These are phyloP conservation scores for Collariella sp. DNA, from an alignment of 495 filamentous ascomycete genomes.

Conservation along the genomic window DNA sequence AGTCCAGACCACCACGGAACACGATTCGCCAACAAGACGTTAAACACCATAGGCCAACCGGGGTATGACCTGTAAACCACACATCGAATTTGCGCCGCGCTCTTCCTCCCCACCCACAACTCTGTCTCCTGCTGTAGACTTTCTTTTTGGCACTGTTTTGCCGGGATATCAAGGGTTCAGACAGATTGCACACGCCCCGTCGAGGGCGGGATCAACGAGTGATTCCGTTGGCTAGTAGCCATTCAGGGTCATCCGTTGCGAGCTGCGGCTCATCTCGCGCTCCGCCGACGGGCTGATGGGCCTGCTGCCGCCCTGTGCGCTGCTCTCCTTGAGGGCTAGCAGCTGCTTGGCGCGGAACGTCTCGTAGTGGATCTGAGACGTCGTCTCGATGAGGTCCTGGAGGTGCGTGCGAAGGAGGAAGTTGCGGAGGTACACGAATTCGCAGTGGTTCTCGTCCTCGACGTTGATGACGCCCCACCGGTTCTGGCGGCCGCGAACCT, in stretches of 20 bases:
- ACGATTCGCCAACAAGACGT: slow-evolving; percentile 25
- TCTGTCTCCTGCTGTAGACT: slow-evolving; percentile 2
- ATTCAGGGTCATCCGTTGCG: slow-evolving; percentile 95
- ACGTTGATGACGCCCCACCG: slow-evolving; percentile 99
- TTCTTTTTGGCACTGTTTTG: slow-evolving; percentile 8
- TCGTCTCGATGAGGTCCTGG: slow-evolving; percentile 97
- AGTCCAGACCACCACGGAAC: slow-evolving; percentile 24
- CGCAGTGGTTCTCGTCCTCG: slow-evolving; percentile 98
- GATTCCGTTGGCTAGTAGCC: slow-evolving; percentile 59
- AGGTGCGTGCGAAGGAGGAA: slow-evolving; percentile 95
- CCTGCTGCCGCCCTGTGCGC: slow-evolving; percentile 77
- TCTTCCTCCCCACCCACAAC: slow-evolving; percentile 13
- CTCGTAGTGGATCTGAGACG: slow-evolving; percentile 99
- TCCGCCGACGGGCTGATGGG: slow-evolving; percentile 93
- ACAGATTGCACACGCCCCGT: background rate
- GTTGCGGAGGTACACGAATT: slow-evolving; percentile 96
- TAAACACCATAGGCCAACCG: slow-evolving; percentile 26
- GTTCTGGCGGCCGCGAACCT: slow-evolving; percentile 96
- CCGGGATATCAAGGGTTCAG: slow-evolving; percentile 17
- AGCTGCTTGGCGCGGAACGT: slow-evolving; percentile 99
- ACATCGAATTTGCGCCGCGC: slow-evolving; percentile 16
- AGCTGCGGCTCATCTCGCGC: slow-evolving; percentile 90
- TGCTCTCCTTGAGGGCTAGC: slow-evolving; percentile 94
- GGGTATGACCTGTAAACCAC: slow-evolving; percentile 22
- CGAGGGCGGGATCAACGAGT: background rate